Base-by-base conservation (phyloP, 805 yeast genomes). In the Lipomyces anomalus region DNA sequence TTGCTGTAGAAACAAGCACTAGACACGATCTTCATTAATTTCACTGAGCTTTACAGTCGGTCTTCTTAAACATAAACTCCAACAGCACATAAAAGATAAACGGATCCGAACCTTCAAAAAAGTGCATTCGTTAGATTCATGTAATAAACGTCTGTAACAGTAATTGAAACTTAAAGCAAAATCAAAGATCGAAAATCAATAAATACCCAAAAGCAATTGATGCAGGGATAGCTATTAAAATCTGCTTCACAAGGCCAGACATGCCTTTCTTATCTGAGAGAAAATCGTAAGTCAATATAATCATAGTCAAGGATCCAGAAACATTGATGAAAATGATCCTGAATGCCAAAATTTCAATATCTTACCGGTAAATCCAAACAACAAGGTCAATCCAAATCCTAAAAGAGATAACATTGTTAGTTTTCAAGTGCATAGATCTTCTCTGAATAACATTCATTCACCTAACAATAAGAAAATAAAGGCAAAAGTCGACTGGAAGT, bases 1-100 rank as follows among this genome's bases (percentile, higher is more conserved):
- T 16, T 13, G 16, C 13, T 28, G 32, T 13, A 13, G 13, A 28
- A 13, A 13, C 16, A 13, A 13, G 32, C 13, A 28, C 13, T 28
- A 13, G 32, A 28, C 16, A 28, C 32, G 13, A 28, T 13, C 16
- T 13, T 28, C 16, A 28, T 28, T 13, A 28, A 13, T 13, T 16
- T 28, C 13, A 28, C 13, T 28, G 16, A 28, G 32, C 13, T 13
- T 28, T 16, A 13, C 13, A 17, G 23, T n/a, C 35, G 32, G 17
- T n/a, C 20, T 13, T 40, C 44, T 38, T 33, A 56, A 11, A 56
- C 55, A 35, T 56, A 56, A 16, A 56, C 60, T 4, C 59, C 57
- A 22, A 48, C 56, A 20, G 60, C 60, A 38, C 60, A 54, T 13
- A 56, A 38, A 11, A 52, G 35, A 33, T 49, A 56, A 20, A 52